Percentiles rank a stretch among this genome's conserved stretches.
These are phyloP conservation scores for Metarhizium guizhouense DNA, from an alignment of 2,329 filamentous ascomycete genomes.

Conservation along the genomic window DNA sequence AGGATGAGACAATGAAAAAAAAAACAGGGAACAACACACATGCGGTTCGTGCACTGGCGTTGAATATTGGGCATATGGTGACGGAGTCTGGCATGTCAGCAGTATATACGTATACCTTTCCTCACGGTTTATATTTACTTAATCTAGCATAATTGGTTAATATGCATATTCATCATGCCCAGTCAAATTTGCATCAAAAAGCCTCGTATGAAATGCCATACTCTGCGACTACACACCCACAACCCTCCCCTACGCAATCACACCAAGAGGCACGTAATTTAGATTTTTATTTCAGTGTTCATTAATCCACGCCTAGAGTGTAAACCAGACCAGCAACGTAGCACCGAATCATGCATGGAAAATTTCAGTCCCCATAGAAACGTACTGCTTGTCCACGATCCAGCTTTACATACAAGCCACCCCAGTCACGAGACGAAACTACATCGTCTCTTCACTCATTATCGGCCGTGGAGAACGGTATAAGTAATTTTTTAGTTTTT, in stretches of 20 bases:
- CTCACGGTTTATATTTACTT: background rate
- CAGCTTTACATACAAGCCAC: background rate
- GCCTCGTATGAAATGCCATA: too few relatives aligned
- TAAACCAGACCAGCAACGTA: background rate
- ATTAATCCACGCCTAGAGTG: conserved; percentile 3
- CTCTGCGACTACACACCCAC: too few relatives aligned
- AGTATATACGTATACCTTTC: background rate
- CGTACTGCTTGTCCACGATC: background rate
- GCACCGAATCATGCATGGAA: background rate
- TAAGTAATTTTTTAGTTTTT: conserved; percentile 1
- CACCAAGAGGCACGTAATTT: background rate
- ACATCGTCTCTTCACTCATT: background rate
- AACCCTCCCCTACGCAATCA: background rate
- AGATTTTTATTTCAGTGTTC: conserved; percentile 4
- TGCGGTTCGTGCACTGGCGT: background rate
- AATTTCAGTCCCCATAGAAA: background rate
- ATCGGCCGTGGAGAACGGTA: conserved; percentile 2
- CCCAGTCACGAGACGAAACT: background rate
- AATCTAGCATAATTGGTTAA: background rate
- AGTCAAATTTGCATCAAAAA: background rate
- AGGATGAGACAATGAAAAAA: background rate
- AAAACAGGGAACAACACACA: background rate
- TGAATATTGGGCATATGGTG: background rate
- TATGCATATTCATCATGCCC: background rate
- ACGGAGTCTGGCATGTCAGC: background rate